phyloP scores from a whole-genome alignment of 345 rosid species.

The Moricandia moricandioides region DNA sequence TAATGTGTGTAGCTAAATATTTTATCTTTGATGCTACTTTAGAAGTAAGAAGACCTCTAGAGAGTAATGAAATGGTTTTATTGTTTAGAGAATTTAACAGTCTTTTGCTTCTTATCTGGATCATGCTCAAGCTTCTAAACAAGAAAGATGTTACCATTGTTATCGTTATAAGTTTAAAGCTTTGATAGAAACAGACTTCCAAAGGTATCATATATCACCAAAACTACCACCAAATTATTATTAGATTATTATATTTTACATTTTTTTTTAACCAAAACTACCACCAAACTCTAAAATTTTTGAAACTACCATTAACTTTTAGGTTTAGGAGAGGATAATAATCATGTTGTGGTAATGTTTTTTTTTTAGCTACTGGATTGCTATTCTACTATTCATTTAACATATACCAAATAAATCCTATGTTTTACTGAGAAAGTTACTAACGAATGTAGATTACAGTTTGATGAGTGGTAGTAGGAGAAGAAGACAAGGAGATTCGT shows the following conservation, averaged over 20 bases:
- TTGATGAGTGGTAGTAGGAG: constrained; percentile 6
- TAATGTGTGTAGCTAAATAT: background rate
- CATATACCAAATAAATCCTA: background rate
- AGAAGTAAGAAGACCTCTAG: background rate
- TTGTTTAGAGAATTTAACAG: background rate
- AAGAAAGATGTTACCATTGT: background rate
- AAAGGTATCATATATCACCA: background rate
- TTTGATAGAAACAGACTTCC: background rate
- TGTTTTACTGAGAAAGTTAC: background rate
- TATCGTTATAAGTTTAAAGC: background rate
- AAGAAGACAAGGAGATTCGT: constrained; percentile 10
- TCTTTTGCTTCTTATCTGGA: background rate
- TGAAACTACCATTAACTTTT: background rate
- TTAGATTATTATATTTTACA: background rate
- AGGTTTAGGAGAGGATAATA: background rate
- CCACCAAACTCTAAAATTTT: background rate
- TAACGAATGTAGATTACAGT: background rate
- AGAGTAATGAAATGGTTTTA: background rate
- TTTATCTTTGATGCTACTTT: background rate
- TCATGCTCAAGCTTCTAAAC: background rate
- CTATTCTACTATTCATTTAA: background rate
- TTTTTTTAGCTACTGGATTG: background rate
- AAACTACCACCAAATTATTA: background rate
- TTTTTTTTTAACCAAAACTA: background rate
- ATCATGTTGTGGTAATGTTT: background rate